These are phyloP conservation scores for Allantophomopsis lycopodina DNA, from an alignment of 2,329 filamentous ascomycete genomes.

Conservation along the genomic window DNA sequence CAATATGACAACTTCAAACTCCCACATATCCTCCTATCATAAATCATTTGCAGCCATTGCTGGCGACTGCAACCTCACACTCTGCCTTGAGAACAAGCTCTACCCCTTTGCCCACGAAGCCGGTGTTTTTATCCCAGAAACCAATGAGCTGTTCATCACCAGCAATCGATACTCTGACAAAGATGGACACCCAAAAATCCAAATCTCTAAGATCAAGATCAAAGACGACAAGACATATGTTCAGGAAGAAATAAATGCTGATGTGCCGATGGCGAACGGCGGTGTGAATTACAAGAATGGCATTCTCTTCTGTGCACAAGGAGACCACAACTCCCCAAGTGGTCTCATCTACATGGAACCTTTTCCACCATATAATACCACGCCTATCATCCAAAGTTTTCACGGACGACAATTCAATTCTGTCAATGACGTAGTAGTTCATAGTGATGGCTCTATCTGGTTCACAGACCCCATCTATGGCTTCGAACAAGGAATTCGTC, in stretches of 20 bases:
- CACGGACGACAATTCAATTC: slow-evolving; percentile 45
- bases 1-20: too few species aligned
- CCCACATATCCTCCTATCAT: too few species aligned
- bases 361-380: slow-evolving; percentile 5
- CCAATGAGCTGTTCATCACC: slow-evolving; percentile 7
- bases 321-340: slow-evolving; percentile 3
- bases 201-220: slow-evolving; percentile 5
- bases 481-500: slow-evolving; percentile 41
- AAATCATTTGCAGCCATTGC: too few species aligned
- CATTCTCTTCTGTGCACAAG: slow-evolving; percentile 13
- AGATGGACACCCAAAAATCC: slow-evolving; percentile 3
- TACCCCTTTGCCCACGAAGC: slow-evolving; percentile 35
- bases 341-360: slow-evolving; percentile 10
- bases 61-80: too few species aligned
- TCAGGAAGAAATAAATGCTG: slow-evolving; percentile 9
- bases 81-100: slow-evolving; percentile 11
- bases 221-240: slow-evolving; percentile 28
- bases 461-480: slow-evolving; percentile 51
- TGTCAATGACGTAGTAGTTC: slow-evolving; percentile 41
- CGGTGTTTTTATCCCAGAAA: slow-evolving; percentile 26
- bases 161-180: slow-evolving; percentile 4
- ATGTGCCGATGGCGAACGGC: slow-evolving; percentile 8
- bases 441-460: slow-evolving; percentile 42
- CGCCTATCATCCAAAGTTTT: slow-evolving; percentile 41
- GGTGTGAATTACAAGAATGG: slow-evolving; percentile 10